Conservation (phyloP, 306 rosid genomes). For the Corylus americana region DNA sequence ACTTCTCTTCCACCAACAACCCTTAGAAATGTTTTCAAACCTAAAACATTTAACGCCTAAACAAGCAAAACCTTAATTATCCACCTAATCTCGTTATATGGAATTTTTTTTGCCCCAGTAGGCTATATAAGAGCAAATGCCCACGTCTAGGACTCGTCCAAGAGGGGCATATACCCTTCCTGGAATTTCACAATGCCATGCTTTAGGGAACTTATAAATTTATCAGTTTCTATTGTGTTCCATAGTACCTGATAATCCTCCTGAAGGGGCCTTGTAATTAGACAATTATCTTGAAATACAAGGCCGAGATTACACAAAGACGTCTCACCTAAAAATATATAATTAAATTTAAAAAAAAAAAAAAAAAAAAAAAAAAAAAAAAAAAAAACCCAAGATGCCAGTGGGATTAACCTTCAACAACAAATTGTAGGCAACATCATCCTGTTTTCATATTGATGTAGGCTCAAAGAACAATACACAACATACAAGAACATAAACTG, state of each 20-base stretch:
- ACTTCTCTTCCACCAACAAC: too few species aligned
- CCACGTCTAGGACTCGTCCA: too few species aligned
- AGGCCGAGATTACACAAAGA: neutral
- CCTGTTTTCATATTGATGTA: neutral
- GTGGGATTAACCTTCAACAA: neutral
- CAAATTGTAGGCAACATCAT: neutral
- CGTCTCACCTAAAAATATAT: neutral
- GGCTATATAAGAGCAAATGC: too few species aligned
- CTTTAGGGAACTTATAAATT: neutral
- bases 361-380: neutral
- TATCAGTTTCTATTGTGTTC: neutral
- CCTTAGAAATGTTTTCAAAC: too few species aligned
- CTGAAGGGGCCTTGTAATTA: neutral
- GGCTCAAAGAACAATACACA: neutral
- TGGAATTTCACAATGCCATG: too few species aligned
- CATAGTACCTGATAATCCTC: neutral
- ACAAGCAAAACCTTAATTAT: too few species aligned
- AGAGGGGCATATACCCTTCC: too few species aligned
- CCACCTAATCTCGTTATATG: too few species aligned
- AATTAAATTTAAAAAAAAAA: neutral
- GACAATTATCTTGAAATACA: neutral
- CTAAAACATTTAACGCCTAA: too few species aligned
- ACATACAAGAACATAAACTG: neutral
- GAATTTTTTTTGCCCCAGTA: too few species aligned
- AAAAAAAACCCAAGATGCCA: neutral